A percentile compares a stretch with the other conserved stretches of the same genome.
Evolutionary conservation across 345 rosid genomes (phyloP).

Genomic region (Lepidium sativum): DNA sequence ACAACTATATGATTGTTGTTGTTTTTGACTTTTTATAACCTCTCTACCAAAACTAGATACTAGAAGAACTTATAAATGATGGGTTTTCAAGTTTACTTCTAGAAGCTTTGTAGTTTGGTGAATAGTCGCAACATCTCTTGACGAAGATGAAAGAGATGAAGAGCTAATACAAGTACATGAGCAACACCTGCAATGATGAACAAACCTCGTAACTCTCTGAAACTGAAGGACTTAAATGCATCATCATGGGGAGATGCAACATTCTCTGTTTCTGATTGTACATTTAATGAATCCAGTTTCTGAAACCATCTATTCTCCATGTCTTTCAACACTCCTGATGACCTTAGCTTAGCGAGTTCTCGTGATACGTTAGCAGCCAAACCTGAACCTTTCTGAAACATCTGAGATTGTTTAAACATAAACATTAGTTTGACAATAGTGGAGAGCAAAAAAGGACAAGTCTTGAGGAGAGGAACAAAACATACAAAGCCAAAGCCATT

Average conservation of each 20-base stretch:
- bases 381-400: slow-evolving; percentile 20
- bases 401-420: neutral
- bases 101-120: slow-evolving; percentile 8
- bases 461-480: neutral
- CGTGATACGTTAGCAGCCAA: slow-evolving; percentile 11
- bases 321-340: slow-evolving; percentile 8
- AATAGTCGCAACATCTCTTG: neutral
- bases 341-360: slow-evolving; percentile 18
- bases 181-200: slow-evolving; percentile 21
- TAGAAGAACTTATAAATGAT: neutral
- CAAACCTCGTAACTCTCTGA: slow-evolving; percentile 17
- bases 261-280: neutral
- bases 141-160: slow-evolving; percentile 9
- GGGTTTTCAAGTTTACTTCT: neutral
- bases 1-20: neutral
- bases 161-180: slow-evolving; percentile 4
- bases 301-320: slow-evolving; percentile 25
- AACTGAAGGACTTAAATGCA: neutral
- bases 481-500: slow-evolving; percentile 28
- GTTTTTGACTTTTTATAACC: neutral
- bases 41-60: neutral
- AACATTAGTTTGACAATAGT: neutral
- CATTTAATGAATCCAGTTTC: slow-evolving; percentile 1
- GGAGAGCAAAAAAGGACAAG: neutral
- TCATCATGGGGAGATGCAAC: neutral